These are phyloP conservation scores for Fusarium globosum DNA, from an alignment of 2,329 filamentous ascomycete species.

Conservation along the genomic window DNA sequence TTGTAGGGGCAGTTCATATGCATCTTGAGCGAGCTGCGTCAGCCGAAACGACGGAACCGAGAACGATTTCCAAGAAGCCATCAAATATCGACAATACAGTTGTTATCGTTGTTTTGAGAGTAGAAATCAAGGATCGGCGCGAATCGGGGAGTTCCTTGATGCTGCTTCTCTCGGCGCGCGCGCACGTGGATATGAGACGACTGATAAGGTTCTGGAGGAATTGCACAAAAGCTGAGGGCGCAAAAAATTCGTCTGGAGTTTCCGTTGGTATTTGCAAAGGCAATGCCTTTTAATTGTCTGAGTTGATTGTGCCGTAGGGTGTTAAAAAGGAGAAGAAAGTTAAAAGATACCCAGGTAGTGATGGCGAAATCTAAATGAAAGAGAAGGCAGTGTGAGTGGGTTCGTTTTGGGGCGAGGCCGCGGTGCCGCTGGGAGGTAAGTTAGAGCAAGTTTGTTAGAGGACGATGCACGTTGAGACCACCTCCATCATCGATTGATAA, in stretches of 20 bases:
- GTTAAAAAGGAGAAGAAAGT: constrained; percentile 9
- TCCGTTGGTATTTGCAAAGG: constrained; percentile 1
- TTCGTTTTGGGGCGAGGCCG: constrained; percentile 35
- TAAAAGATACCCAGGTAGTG: neutral
- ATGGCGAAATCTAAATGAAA: constrained; percentile 30
- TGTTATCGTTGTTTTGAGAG: constrained; percentile 11
- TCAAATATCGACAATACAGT: constrained; percentile 37
- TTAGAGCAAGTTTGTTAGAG: constrained; percentile 23
- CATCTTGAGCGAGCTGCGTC: constrained; percentile 51
- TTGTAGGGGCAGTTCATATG: constrained; percentile 56
- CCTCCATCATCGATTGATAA: constrained; percentile 39
- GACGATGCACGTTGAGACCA: constrained; percentile 21
- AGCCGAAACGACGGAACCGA: constrained; percentile 60
- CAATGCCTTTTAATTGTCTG: constrained; percentile 17
- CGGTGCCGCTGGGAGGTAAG: constrained; percentile 19
- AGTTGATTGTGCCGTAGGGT: neutral
- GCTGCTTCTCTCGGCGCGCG: constrained; percentile 24
- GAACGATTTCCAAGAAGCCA: constrained; percentile 53
- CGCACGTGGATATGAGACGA: neutral
- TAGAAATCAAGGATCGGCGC: constrained; percentile 18
- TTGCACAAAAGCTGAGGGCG: neutral
- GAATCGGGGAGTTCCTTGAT: constrained; percentile 17
- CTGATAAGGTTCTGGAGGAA: constrained; percentile 15
- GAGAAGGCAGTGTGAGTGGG: constrained; percentile 23
- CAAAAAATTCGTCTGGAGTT: neutral